phyloP scores from a whole-genome alignment of 176 grass and related monocot species.

The Saccharum spontaneum region DNA sequence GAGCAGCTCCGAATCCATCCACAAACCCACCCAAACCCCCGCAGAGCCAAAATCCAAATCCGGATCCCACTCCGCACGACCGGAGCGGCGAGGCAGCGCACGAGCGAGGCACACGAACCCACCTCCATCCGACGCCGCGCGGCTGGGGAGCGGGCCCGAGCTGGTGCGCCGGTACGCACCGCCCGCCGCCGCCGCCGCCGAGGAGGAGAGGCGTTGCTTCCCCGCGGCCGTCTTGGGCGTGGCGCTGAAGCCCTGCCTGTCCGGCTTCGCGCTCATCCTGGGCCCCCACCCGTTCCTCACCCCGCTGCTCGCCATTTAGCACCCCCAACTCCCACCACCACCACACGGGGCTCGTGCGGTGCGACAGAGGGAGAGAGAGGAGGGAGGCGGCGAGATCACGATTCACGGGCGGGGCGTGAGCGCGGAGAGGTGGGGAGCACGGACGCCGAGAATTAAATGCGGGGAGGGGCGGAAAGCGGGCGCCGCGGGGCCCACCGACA shows the following conservation, averaged over 20 bases:
- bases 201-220: conserved; percentile 62
- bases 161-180: conserved; percentile 57
- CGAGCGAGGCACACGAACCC: neutral
- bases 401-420: conserved; percentile 36
- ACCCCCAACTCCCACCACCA: neutral
- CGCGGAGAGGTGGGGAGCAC: neutral
- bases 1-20: neutral
- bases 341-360: conserved; percentile 5
- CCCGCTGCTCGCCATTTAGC: conserved; percentile 55
- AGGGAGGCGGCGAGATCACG: conserved; percentile 13
- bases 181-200: conserved; percentile 20
- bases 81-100: too few species aligned
- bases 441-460: conserved; percentile 54
- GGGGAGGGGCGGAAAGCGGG: neutral
- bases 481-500: conserved; percentile 24
- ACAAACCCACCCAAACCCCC: conserved; percentile 10
- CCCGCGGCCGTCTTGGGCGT: conserved; percentile 70
- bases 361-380: neutral
- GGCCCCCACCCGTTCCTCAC: conserved; percentile 45
- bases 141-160: conserved; percentile 54
- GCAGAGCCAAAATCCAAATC: conserved; percentile 42
- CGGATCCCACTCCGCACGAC: neutral
- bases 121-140: conserved; percentile 74
- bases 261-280: conserved; percentile 62
- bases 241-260: conserved; percentile 51